Evolutionary conservation across 129 eudicot genomes (phyloP), one percentile per base, ranked within the genome.

Genomic region (Pittosporum tobira): DNA sequence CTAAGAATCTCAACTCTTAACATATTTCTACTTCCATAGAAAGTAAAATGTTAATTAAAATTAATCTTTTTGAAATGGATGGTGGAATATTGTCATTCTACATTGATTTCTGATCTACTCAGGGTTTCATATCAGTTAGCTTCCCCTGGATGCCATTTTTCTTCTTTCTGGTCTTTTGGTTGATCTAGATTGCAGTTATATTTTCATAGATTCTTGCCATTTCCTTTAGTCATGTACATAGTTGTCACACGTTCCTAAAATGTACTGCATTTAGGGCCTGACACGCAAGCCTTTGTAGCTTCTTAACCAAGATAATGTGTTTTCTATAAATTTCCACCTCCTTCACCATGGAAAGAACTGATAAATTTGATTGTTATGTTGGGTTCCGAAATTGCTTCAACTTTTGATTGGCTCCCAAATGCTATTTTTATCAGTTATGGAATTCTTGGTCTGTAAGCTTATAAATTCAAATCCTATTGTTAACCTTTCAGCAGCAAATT

Each of bases 401-500:
- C 20, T 50, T 29, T 29, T 0, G 6, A 1, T n/a, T 1, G 38
- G 4, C 10, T 27, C 40, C 37, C 43, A 15, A 27, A 30, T 19
- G 3, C 21, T 27, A 7, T 25, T 13, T 6, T 24, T 61, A 0
- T 38, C 0, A 13, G 12, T 15, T 44, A 16, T 37, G 1, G 14
- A 9, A 6, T 16, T 60, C 21, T 54, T 26, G 18, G 11, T 24
- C 28, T 37, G n/a, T 61, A 55, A 62, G 67, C 50, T 30, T 31
- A 54, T 25, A 23, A 52, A 57, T 42, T 55, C 27, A 4, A 47
- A 42, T 61, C 25, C 20, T 12, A 50, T 37, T 68, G 48, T 71
- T 59, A 40, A 60, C 57, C 73, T 60, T 81, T 62, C 82, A 77
- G 95, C 88, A 40, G 88, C 84, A 48, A 74, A 51, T 77, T 73